A percentile compares a stretch with the other conserved stretches of the same genome.
Conservation (phyloP, 2,329 filamentous ascomycete species). For the Pseudogymnoascus sp. region DNA sequence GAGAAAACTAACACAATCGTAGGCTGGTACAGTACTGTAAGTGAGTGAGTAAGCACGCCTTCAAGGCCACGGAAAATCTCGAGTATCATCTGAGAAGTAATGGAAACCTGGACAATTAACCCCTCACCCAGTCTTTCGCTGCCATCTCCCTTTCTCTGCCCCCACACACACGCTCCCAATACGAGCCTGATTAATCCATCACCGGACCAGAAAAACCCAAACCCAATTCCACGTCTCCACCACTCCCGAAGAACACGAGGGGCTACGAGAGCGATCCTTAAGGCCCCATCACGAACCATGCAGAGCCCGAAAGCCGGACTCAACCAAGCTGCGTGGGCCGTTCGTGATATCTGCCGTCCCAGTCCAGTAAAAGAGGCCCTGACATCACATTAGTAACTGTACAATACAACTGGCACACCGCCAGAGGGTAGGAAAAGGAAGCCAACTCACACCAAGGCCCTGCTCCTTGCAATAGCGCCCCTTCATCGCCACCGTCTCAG, state of each 20-base stretch:
- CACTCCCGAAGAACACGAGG: not conserved
- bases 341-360: slow-evolving; percentile 62
- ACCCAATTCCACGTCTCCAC: not conserved
- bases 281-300: slow-evolving; percentile 31
- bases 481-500: slow-evolving; percentile 68
- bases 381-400: slow-evolving; percentile 12
- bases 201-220: not conserved
- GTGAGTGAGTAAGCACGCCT: not conserved
- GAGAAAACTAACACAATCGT: slow-evolving; percentile 1
- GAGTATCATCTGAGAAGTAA: slow-evolving; percentile 5
- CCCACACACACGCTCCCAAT: not conserved
- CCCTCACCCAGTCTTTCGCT: not conserved
- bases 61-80: not conserved
- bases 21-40: not conserved
- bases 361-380: slow-evolving; percentile 77
- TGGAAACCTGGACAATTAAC: not conserved
- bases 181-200: not conserved
- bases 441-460: slow-evolving; percentile 50
- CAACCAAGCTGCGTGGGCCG: slow-evolving; percentile 50
- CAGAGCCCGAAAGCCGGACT: slow-evolving; percentile 51
- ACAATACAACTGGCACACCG: slow-evolving; percentile 8
- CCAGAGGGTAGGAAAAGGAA: not conserved
- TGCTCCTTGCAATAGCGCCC: slow-evolving; percentile 66
- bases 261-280: not conserved
- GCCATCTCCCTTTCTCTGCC: not conserved